Base-by-base conservation (phyloP, 2,329 filamentous ascomycete species). In the Paecilomyces sp. region DNA sequence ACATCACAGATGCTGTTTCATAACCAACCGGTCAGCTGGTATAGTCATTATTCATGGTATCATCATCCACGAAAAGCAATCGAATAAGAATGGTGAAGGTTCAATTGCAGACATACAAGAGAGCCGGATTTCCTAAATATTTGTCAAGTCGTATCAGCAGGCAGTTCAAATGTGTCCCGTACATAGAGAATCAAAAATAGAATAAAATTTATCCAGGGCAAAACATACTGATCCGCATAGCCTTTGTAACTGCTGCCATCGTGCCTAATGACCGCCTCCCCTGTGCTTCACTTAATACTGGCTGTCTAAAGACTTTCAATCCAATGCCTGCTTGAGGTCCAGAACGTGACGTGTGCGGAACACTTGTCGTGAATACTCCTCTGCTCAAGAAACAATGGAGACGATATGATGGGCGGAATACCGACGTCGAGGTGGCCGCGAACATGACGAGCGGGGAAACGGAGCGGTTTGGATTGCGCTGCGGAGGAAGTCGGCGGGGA, bases 1-100 rank as follows among this genome's bases (percentile, higher is more conserved):
- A 97, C 82, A 71, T 97, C 93, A 79, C 93, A 97, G 71, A 97
- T 85, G 70, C 92, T 97, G 63, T 52, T 41, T 54, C 28, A 12
- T n/a, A 50, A 13, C 25, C 24, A 31, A n/a, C 33, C 34, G 31
- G 30, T 55, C 34, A 57, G 33, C 53, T 47, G n/a, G 15, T 18
- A 47, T 47, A 18, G 13, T 47, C 3, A 1, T 47, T 47, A 47
- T 6, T 47, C 36, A 47, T 47, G 3, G 15, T 47, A 8, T 9
- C 7, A 22, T 9, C 7, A 15, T 56, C 18, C 9, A 28, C 12
- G 15, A 31, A 52, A n/a, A 24, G 22, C 53, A 22, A 36, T 22
- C 28, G 11, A 51, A 41, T 33, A 18, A 8, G 34, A 53, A 33
- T 24, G 31, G 55, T 33, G 22, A 30, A 15, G 28, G 13, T 9